Evolutionary conservation across 2,329 filamentous ascomycete species (phyloP), one percentile per base, ranked within the genome.

Genomic region (Fusarium sp.): DNA sequence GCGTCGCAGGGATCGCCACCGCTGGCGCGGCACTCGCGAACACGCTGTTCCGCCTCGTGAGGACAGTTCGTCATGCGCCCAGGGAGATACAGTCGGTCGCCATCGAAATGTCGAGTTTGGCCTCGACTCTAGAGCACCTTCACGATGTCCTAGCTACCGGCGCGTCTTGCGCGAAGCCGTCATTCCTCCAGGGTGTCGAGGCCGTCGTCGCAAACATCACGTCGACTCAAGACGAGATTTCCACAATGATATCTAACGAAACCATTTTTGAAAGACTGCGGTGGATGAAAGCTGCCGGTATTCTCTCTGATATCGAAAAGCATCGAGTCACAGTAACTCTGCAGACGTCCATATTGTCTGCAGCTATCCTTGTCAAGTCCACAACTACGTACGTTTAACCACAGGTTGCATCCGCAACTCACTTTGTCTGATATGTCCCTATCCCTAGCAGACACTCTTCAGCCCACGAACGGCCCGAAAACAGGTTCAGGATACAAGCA

Each of bases 231-330:
- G 8, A 61, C 7, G 67, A 54, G 1, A 57, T 70, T 1, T 29
- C n/a, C 0, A 54, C 40, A 2, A 64, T 61, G 46, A 40, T 34
- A 2, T 7, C 31, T 3, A 67, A 65, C 1, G 40, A 25, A 6
- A 58, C 23, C 4, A 13, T 61, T 1, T 33, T 67, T 6, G 16
- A 18, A 4, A 61, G 38, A 5, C 5, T 46, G 1, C 64, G 54
- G 8, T 70, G 67, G 67, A 7, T 33, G 8, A 70, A 44, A 9
- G 56, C 67, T 8, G 6, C 44, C 3, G 63, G 25, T 7, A 5
- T 70, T 2, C 13, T 67, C 7, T 64, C 67, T 1, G 67, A 70
- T 11, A 70, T 70, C 2, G 59, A 70, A 4, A 70, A 70, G 9
- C 67, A 70, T 6, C 64, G 67, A 10, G 59, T 61, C 6, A 58